A percentile compares a stretch with the other conserved stretches of the same genome.
phyloP scores from a whole-genome alignment of 192 early-diverging fungal species.

The Chytriomyces sp. region DNA sequence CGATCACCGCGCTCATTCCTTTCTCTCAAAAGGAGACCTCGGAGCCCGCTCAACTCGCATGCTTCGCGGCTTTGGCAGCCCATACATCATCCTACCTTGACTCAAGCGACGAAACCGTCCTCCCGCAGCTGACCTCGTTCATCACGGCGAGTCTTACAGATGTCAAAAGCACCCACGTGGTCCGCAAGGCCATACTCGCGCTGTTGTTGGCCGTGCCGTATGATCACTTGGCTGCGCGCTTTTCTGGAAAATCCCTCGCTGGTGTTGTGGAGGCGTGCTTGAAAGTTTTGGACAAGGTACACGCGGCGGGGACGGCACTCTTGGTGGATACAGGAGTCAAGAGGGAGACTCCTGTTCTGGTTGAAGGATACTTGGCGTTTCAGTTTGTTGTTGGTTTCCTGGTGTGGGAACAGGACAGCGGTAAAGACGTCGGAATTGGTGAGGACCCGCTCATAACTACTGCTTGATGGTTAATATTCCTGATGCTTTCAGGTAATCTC shows the following conservation, averaged over 20 bases:
- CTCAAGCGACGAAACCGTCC: slow-evolving; percentile 39
- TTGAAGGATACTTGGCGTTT: slow-evolving; percentile 46
- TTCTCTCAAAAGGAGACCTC: slow-evolving; percentile 78
- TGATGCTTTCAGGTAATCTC: slow-evolving; percentile 30
- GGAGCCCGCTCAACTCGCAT: slow-evolving; percentile 63
- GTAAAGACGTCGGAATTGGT: slow-evolving; percentile 21
- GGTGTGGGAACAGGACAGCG: slow-evolving; percentile 25
- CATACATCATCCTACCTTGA: slow-evolving; percentile 56
- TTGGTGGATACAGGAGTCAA: slow-evolving; percentile 45
- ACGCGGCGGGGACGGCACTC: slow-evolving; percentile 44
- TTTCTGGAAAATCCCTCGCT: slow-evolving; percentile 18
- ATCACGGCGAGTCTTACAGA: slow-evolving; percentile 61
- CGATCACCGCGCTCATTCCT: slow-evolving; percentile 65
- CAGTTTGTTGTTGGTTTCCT: slow-evolving; percentile 32
- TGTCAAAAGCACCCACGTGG: slow-evolving; percentile 49
- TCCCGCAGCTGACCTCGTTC: slow-evolving; percentile 50
- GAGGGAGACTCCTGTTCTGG: slow-evolving; percentile 47
- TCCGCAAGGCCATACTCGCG: slow-evolving; percentile 68
- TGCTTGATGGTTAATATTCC: neutral
- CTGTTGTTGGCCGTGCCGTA: slow-evolving; percentile 39
- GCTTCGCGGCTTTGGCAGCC: slow-evolving; percentile 60
- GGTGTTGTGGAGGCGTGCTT: slow-evolving; percentile 58
- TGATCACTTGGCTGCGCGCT: slow-evolving; percentile 50
- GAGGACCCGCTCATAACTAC: slow-evolving; percentile 2
- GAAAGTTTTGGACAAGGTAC: slow-evolving; percentile 47